phyloP scores from a whole-genome alignment of 2,329 filamentous ascomycete genomes.

The Geosmithia morbida region DNA sequence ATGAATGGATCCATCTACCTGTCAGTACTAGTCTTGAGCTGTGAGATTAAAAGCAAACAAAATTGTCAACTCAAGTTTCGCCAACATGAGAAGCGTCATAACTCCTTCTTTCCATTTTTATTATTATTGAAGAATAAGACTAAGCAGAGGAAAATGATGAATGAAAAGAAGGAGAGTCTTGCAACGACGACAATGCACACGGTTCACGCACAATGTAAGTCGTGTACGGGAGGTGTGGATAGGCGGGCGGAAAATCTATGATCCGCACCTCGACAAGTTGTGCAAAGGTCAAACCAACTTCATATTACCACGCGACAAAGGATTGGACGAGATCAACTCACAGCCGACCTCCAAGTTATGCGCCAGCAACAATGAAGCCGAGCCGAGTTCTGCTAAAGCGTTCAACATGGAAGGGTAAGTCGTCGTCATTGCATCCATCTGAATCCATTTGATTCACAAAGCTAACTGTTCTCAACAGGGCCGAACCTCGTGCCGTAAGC shows the following conservation, averaged over 20 bases:
- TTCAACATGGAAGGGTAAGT: constrained; percentile 76
- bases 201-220: no score
- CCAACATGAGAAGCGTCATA: no score
- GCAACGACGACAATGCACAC: no score
- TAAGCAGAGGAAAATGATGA: no score
- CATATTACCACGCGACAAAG: not conserved
- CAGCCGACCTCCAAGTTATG: constrained; percentile 3
- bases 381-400: constrained; percentile 56
- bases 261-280: not conserved
- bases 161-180: no score
- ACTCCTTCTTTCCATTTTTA: no score
- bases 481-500: constrained; percentile 40
- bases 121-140: no score
- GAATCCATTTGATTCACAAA: not conserved
- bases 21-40: no score
- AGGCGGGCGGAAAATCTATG: not conserved
- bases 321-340: not conserved
- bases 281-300: not conserved
- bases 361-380: constrained; percentile 43
- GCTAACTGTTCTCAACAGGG: constrained; percentile 18
- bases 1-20: no score
- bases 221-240: not conserved
- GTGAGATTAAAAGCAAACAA: no score
- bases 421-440: not conserved
- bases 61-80: no score